Evolutionary conservation across 1,284 basidiomycete genomes (phyloP).

Genomic region (Vanrija pseudolonga): DNA sequence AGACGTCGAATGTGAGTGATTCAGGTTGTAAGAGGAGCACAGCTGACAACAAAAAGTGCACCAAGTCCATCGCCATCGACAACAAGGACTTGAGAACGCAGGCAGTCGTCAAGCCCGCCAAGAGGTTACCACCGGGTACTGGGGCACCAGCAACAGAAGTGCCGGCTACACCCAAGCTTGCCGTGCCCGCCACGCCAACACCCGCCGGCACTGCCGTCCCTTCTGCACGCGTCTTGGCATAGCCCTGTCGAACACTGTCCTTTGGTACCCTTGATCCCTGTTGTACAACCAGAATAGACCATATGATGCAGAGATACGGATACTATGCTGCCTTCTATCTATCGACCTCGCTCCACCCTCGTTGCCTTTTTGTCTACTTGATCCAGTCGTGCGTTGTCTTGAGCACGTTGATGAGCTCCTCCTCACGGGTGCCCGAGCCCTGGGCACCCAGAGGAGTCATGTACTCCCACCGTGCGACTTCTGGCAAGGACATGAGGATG

Average conservation of each 20-base stretch:
- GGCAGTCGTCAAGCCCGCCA: slow-evolving; percentile 22
- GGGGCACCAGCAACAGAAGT: neutral
- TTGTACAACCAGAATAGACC: no score
- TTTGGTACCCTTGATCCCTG: no score
- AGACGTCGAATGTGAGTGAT: slow-evolving; percentile 59
- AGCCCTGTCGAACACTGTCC: no score
- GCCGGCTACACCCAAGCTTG: no score
- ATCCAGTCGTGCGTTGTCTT: slow-evolving; percentile 69
- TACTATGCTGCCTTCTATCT: neutral
- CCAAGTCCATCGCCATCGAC: slow-evolving; percentile 51
- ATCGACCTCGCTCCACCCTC: neutral
- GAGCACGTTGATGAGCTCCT: slow-evolving; percentile 64
- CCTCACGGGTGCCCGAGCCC: slow-evolving; percentile 65
- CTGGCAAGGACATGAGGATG: slow-evolving; percentile 84
- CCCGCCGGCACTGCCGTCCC: no score
- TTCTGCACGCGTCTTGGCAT: no score
- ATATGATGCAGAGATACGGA: no score
- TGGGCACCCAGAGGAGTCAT: slow-evolving; percentile 71
- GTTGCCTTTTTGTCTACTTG: slow-evolving; percentile 2
- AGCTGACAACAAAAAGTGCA: slow-evolving; percentile 18
- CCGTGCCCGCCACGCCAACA: no score
- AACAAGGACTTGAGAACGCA: slow-evolving; percentile 50
- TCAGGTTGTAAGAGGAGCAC: no score
- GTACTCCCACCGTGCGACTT: slow-evolving; percentile 92
- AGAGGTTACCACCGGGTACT: neutral